These are phyloP conservation scores for Boletus subparvulus DNA, from an alignment of 768 basidiomycete species.

Conservation along the genomic window DNA sequence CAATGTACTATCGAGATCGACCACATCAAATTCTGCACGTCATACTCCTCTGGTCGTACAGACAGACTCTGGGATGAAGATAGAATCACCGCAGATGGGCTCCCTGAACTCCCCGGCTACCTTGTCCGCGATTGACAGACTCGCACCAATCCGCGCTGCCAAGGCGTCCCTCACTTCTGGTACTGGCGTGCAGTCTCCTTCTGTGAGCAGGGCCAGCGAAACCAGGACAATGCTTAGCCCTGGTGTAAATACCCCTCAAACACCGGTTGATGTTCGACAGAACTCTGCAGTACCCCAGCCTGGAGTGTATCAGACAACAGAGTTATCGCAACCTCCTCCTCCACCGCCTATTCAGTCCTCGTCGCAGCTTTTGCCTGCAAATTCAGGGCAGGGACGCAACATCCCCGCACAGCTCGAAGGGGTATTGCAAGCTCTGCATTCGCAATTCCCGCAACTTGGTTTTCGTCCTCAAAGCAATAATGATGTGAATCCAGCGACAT, in stretches of 20 bases:
- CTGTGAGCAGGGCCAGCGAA: background rate
- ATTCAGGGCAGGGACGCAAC: conserved; percentile 1
- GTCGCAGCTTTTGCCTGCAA: background rate
- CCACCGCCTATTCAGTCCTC: background rate
- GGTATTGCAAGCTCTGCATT: conserved; percentile 16
- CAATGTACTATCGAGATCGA: background rate
- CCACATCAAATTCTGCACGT: background rate
- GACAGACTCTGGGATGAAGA: conserved; percentile 12
- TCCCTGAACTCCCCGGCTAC: conserved; percentile 9
- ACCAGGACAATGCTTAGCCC: background rate
- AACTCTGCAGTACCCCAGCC: background rate
- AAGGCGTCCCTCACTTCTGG: conserved; percentile 25
- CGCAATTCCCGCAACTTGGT: conserved; percentile 15
- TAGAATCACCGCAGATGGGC: conserved; percentile 17
- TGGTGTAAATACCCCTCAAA: background rate
- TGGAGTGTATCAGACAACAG: background rate
- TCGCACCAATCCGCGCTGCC: conserved; percentile 35
- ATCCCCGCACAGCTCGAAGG: conserved; percentile 10
- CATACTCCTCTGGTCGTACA: conserved; percentile 8
- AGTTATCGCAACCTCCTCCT: background rate
- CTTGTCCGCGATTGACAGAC: conserved; percentile 21
- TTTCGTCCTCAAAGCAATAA: background rate
- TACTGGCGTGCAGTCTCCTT: conserved; percentile 8
- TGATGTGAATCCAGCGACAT: background rate
- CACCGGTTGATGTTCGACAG: background rate